Percentiles rank a stretch among this genome's conserved stretches.
These are phyloP conservation scores for Fusarium transvaalense DNA, from an alignment of 2,329 filamentous ascomycete species.

Conservation along the genomic window DNA sequence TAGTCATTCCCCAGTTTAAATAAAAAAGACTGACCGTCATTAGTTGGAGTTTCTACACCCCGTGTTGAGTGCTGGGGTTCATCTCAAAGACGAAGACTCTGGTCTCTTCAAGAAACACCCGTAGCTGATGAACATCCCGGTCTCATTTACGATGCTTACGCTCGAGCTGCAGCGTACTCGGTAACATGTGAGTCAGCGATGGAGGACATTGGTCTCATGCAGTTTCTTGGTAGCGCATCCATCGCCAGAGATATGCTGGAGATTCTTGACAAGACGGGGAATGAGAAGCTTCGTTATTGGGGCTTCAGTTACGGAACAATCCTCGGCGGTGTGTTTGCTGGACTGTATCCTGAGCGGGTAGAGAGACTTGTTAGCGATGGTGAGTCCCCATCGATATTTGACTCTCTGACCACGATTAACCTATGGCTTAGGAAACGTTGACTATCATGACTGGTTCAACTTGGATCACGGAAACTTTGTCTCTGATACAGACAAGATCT, in stretches of 20 bases:
- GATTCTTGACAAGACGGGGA: conserved; percentile 58
- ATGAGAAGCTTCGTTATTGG: conserved; percentile 63
- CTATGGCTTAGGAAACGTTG: conserved; percentile 57
- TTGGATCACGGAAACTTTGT: conserved; percentile 61
- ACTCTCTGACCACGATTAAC: neutral
- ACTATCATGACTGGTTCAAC: conserved; percentile 67
- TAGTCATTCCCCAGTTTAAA: neutral
- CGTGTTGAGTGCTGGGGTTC: conserved; percentile 65
- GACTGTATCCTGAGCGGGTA: conserved; percentile 64
- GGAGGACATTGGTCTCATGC: conserved; percentile 54
- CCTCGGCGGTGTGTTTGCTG: conserved; percentile 64
- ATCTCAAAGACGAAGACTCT: conserved; percentile 57
- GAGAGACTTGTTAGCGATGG: conserved; percentile 65
- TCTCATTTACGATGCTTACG: conserved; percentile 60
- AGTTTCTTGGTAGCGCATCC: conserved; percentile 59
- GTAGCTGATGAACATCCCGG: conserved; percentile 62
- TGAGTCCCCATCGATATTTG: conserved; percentile 39
- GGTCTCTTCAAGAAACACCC: conserved; percentile 59
- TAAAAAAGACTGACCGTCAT: neutral
- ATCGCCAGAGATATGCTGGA: conserved; percentile 63
- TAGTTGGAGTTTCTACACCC: conserved; percentile 63
- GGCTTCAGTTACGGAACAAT: conserved; percentile 68
- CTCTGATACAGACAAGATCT: conserved; percentile 66
- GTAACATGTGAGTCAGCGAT: conserved; percentile 58
- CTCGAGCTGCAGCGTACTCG: conserved; percentile 58